A percentile compares a stretch with the other conserved stretches of the same genome.
Evolutionary conservation across 768 basidiomycete species (phyloP).

Genomic region (Tulasnella sp.): DNA sequence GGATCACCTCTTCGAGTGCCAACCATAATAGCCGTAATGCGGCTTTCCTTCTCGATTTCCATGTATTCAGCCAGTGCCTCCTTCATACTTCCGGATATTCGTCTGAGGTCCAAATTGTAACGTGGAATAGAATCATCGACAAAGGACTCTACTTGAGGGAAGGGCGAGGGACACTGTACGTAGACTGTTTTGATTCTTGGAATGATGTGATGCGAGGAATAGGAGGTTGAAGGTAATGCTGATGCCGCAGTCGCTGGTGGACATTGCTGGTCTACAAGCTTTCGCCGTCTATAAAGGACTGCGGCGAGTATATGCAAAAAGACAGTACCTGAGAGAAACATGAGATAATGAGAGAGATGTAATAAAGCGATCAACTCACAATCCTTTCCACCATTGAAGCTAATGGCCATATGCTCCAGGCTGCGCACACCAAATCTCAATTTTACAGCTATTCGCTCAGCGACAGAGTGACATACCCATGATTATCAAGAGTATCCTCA

Average conservation of each 20-base stretch:
- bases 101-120: slow-evolving; percentile 69
- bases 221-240: slow-evolving; percentile 29
- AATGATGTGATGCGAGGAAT: slow-evolving; percentile 29
- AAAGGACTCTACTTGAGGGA: slow-evolving; percentile 71
- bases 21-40: slow-evolving; percentile 63
- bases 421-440: slow-evolving; percentile 29
- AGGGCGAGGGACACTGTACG: slow-evolving; percentile 83
- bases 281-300: slow-evolving; percentile 38
- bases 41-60: slow-evolving; percentile 19
- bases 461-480: slow-evolving; percentile 51
- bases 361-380: slow-evolving; percentile 37
- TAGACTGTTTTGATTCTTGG: slow-evolving; percentile 44
- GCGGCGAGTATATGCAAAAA: slow-evolving; percentile 79
- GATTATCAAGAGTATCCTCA: slow-evolving; percentile 55
- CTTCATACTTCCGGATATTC: slow-evolving; percentile 51
- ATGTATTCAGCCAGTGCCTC: slow-evolving; percentile 65
- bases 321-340: slow-evolving; percentile 60
- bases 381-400: slow-evolving; percentile 98
- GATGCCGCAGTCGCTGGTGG: slow-evolving; percentile 23
- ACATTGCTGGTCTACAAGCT: neutral
- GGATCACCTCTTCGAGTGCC: slow-evolving; percentile 86
- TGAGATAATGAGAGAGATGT: neutral
- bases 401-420: slow-evolving; percentile 60
- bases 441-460: slow-evolving; percentile 6
- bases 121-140: slow-evolving; percentile 45